These are phyloP conservation scores for Coniosporium tulheliwenetii DNA, from an alignment of 2,329 filamentous ascomycete species.

Conservation along the genomic window DNA sequence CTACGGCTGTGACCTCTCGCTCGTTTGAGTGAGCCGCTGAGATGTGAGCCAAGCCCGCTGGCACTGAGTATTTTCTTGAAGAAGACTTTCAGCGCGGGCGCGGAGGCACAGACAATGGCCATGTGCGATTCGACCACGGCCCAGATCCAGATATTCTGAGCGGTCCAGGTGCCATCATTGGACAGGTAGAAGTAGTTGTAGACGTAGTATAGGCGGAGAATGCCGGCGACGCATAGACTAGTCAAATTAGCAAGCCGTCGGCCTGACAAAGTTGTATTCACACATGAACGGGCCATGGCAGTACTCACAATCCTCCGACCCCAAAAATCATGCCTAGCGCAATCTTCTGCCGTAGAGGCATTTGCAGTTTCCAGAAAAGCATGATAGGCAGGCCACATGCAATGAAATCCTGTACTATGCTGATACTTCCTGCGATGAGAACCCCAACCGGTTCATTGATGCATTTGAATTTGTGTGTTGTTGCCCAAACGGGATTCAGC, in stretches of 20 bases:
- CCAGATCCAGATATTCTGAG: constrained; percentile 23
- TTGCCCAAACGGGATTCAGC: constrained; percentile 17
- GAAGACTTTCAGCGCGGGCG: constrained; percentile 26
- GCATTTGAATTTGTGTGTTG: constrained; percentile 17
- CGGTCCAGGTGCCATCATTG: constrained; percentile 24
- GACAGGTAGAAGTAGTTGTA: constrained; percentile 11
- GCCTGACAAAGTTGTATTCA: background rate
- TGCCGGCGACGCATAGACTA: constrained; percentile 17
- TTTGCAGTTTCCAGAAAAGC: constrained; percentile 27
- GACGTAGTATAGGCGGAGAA: constrained; percentile 22
- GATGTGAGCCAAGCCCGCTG: constrained; percentile 1
- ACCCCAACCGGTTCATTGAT: constrained; percentile 22
- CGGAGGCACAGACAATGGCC: constrained; percentile 25
- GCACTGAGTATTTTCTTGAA: constrained; percentile 23
- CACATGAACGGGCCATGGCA: background rate
- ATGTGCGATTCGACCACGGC: constrained; percentile 25
- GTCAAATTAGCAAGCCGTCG: constrained; percentile 1
- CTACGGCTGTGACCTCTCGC: too few relatives aligned
- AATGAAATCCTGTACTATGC: constrained; percentile 23
- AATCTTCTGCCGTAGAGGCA: constrained; percentile 26
- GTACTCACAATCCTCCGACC: constrained; percentile 24
- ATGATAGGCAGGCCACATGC: constrained; percentile 25
- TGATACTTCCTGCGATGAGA: constrained; percentile 21
- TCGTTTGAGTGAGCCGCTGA: background rate
- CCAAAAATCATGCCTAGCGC: constrained; percentile 28